Evolutionary conservation across 768 basidiomycete genomes (phyloP), one percentile per base, ranked within the genome.

Genomic region (Termitomyces sp.): DNA sequence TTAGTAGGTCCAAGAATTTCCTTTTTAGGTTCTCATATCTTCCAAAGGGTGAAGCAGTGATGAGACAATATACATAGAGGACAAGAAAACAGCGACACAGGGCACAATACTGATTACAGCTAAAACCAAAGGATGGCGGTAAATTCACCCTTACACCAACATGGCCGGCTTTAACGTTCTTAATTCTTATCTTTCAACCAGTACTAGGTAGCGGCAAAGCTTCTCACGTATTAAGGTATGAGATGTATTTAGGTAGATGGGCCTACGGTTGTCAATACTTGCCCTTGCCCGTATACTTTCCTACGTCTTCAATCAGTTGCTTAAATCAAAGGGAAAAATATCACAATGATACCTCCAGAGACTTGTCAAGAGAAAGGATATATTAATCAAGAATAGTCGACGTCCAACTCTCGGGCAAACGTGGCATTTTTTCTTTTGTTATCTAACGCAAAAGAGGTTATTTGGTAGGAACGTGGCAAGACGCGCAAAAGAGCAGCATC

Each of bases 381-480:
- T 49, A 42, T 52, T 60, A 57, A 59, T 46, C 35, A 53, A 50
- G 54, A 56, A 49, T 36, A 63, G 57, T 61, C 38, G 51, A 54
- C 40, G 55, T 55, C 54, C 53, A 61, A 52, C 36, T 52, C 56
- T 57, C 25, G 57, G 50, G 58, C 60, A 61, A 57, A 62, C 46
- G 64, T 61, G 64, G 50, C 54, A 67, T 62, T 60, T 67, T 67
- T 60, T 64, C 52, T 59, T 56, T 64, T 58, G 63, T 67, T 68
- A 69, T 72, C 70, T 72, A 73, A 70, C 66, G 60, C 64, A 70
- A 62, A 66, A 50, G 66, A 63, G 62, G 67, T 68, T 67, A 68
- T 70, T 42, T 64, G 63, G 62, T 62, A 63, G 60, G 61, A 59
- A 61, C 55, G 49, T 51, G 56, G 58, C 61, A 65, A 59, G 56